These are phyloP conservation scores for Cladosporium colombiae DNA, from an alignment of 2,329 filamentous ascomycete genomes.

Conservation along the genomic window DNA sequence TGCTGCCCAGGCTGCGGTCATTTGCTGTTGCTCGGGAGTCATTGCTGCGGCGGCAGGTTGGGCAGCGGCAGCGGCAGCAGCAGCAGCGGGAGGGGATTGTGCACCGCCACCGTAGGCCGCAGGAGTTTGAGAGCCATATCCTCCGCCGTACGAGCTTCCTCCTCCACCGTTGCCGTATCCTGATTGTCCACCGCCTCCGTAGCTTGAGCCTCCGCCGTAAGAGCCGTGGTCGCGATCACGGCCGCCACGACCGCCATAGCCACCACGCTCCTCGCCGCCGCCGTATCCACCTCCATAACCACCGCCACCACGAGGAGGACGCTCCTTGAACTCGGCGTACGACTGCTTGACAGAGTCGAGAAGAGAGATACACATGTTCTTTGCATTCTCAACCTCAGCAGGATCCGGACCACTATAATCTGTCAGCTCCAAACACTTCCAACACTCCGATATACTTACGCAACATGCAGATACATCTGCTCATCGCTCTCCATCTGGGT, in stretches of 20 bases:
- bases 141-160: slow-evolving; percentile 42
- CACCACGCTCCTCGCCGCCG: slow-evolving; percentile 40
- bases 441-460: slow-evolving; percentile 58
- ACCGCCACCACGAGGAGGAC: slow-evolving; percentile 43
- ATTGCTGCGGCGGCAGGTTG: slow-evolving; percentile 22
- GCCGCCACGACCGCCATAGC: slow-evolving; percentile 26
- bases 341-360: slow-evolving; percentile 83
- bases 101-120: slow-evolving; percentile 27
- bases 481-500: slow-evolving; percentile 93
- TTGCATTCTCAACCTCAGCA: slow-evolving; percentile 80
- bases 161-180: slow-evolving; percentile 39
- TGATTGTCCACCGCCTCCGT: slow-evolving; percentile 38
- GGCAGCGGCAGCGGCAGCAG: slow-evolving; percentile 27
- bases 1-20: slow-evolving; percentile 65
- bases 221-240: slow-evolving; percentile 43
- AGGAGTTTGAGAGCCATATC: slow-evolving; percentile 29
- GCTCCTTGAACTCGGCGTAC: slow-evolving; percentile 83
- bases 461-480: slow-evolving; percentile 93
- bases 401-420: slow-evolving; percentile 75
- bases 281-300: slow-evolving; percentile 28
- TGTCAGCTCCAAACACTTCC: slow-evolving; percentile 8
- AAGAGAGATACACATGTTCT: slow-evolving; percentile 84
- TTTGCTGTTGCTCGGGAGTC: slow-evolving; percentile 27
- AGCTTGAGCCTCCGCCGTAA: slow-evolving; percentile 42
- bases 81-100: slow-evolving; percentile 34